phyloP scores from a whole-genome alignment of 2,329 filamentous ascomycete species.

The Helminthosporium solani region DNA sequence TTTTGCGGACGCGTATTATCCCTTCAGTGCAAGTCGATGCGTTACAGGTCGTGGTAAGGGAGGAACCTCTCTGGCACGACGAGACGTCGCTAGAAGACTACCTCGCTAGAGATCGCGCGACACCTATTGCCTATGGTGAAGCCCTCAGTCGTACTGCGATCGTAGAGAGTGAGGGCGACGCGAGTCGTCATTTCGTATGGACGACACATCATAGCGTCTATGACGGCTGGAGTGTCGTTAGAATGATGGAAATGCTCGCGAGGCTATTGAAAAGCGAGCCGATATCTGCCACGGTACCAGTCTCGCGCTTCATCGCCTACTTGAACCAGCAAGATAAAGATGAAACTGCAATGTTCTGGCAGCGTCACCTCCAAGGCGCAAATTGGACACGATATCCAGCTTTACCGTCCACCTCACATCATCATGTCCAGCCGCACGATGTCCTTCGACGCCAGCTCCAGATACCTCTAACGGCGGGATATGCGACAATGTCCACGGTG shows the following conservation, averaged over 20 bases:
- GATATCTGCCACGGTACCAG: background rate
- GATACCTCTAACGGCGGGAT: too few relatives aligned
- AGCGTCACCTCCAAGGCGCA: background rate
- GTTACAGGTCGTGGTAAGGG: background rate
- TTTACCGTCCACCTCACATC: background rate
- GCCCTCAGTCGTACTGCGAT: background rate
- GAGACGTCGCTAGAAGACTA: too few relatives aligned
- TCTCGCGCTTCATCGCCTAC: background rate
- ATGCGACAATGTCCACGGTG: too few relatives aligned
- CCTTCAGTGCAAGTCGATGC: too few relatives aligned
- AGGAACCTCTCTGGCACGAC: background rate
- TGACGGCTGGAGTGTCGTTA: slow-evolving; percentile 15
- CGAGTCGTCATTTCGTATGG: slow-evolving; percentile 12
- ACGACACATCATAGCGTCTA: slow-evolving; percentile 22
- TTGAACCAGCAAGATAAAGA: background rate
- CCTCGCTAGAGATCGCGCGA: too few relatives aligned
- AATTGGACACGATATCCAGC: background rate
- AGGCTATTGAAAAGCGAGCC: background rate
- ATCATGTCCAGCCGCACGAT: too few relatives aligned
- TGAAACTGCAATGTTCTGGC: background rate
- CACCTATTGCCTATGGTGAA: background rate
- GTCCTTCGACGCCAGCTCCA: too few relatives aligned
- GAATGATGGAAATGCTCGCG: background rate
- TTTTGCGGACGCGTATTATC: slow-evolving; percentile 1
- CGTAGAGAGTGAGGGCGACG: slow-evolving; percentile 2